These are phyloP conservation scores for Coniella vitis DNA, from an alignment of 2,329 filamentous ascomycete species.

Conservation along the genomic window DNA sequence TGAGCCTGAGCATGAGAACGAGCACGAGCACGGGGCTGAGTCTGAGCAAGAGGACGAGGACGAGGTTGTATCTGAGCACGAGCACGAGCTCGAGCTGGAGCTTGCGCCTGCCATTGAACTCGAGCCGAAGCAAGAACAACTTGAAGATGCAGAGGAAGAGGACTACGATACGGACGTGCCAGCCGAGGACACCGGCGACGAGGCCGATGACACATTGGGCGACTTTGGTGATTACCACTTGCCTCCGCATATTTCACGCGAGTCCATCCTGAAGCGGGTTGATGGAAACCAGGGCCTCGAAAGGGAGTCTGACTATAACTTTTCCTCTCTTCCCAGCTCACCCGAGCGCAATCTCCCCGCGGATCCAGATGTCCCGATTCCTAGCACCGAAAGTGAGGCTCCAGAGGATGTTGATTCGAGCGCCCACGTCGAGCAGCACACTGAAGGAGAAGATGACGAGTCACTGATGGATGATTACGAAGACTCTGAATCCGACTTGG, in stretches of 20 bases:
- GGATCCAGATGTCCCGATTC: slow-evolving; percentile 86
- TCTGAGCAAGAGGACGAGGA: slow-evolving; percentile 9
- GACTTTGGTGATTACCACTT: slow-evolving; percentile 60
- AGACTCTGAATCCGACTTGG: neutral
- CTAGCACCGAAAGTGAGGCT: slow-evolving; percentile 69
- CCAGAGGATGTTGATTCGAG: slow-evolving; percentile 55
- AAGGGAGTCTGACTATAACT: slow-evolving; percentile 55
- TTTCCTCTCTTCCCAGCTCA: slow-evolving; percentile 55
- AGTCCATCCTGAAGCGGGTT: slow-evolving; percentile 86
- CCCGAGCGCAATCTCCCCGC: slow-evolving; percentile 54
- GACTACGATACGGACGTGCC: slow-evolving; percentile 18
- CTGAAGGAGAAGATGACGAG: slow-evolving; percentile 56
- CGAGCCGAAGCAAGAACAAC: too few relatives aligned
- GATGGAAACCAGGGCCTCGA: slow-evolving; percentile 56
- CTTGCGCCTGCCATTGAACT: slow-evolving; percentile 31
- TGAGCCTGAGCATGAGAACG: slow-evolving; percentile 15
- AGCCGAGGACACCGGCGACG: slow-evolving; percentile 36
- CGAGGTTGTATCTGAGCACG: slow-evolving; percentile 9
- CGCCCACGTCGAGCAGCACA: slow-evolving; percentile 38
- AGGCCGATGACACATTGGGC: slow-evolving; percentile 53
- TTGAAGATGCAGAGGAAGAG: too few relatives aligned
- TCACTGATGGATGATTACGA: slow-evolving; percentile 26
- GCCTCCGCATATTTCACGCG: slow-evolving; percentile 77
- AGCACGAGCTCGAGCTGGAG: slow-evolving; percentile 34
- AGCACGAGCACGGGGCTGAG: slow-evolving; percentile 31